Evolutionary conservation across 768 basidiomycete genomes (phyloP), one percentile per base, ranked within the genome.

Genomic region (Termitomyces sp.): DNA sequence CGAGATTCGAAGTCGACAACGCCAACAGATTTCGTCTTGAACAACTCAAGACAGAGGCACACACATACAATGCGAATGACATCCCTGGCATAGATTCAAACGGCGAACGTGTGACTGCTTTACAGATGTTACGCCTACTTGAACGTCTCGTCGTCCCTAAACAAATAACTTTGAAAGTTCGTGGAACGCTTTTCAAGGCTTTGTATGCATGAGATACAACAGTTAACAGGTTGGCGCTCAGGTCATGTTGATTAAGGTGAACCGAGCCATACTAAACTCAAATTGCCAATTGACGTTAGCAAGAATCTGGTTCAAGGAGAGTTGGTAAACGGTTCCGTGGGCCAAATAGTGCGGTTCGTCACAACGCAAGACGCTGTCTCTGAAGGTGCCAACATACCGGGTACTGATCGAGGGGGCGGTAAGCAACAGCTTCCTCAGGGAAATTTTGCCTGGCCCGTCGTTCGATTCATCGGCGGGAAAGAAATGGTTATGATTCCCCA

Each of bases 181-280:
- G 64, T 61, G n/a, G 47, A 40, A 20, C 8, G 18, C 13, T 26
- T 48, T 16, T 23, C 33, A 51, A 58, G 49, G 28, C 2, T 66
- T 60, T 23, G 26, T 57, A 13, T 57, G 40, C 49, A 26, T 35
- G 4, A 32, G 23, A 48, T 52, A 36, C n/a, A 50, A 44, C 18
- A 6, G 26, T 12, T 30, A 44, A 13, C 16, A 92, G 82, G 76
- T 87, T 54, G 88, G 87, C 13, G 90, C 92, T 3, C 94, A 96
- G 69, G 94, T 96, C 4, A 93, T 93, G 91, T 69, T 90, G 2
- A 78, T 89, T 63, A 89, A 89, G 77, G 88, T 84, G 59, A 8
- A 50, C 50, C n/a, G 18, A 20, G 50, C 30, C 6, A 3, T 7
- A n/a, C 1, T 14, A 8, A 40, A 10, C 13, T 52, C 5, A 43